phyloP scores from a whole-genome alignment of 2,329 filamentous ascomycete genomes.

The Cordyceps sp. region DNA sequence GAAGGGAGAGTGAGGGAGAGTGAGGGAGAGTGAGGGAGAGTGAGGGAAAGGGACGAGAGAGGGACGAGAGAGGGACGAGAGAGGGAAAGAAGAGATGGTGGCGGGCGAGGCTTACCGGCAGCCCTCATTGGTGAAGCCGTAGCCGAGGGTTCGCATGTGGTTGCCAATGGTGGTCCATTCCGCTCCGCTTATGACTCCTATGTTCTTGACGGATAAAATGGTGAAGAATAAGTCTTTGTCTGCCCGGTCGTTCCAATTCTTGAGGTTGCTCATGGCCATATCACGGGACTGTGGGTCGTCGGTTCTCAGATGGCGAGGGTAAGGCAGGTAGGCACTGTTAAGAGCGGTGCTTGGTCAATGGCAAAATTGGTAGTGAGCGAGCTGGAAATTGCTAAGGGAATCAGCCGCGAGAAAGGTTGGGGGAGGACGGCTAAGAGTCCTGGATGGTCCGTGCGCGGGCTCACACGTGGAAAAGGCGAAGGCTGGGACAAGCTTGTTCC shows the following conservation, averaged over 20 bases:
- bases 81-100: background rate
- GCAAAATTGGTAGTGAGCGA: constrained; percentile 26
- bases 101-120: constrained; percentile 33
- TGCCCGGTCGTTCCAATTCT: constrained; percentile 44
- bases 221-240: constrained; percentile 49
- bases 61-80: background rate
- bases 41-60: too few relatives aligned
- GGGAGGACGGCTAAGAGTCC: constrained; percentile 2
- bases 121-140: constrained; percentile 48
- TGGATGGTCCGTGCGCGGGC: constrained; percentile 13
- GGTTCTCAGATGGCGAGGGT: too few relatives aligned
- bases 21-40: too few relatives aligned
- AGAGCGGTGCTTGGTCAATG: constrained; percentile 15
- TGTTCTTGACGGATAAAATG: constrained; percentile 44
- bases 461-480: background rate
- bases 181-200: constrained; percentile 42
- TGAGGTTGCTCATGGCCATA: constrained; percentile 30
- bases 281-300: too few relatives aligned
- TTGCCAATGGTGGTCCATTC: constrained; percentile 48
- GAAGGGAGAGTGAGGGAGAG: too few relatives aligned
- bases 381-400: constrained; percentile 16
- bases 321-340: constrained; percentile 21
- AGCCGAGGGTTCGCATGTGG: constrained; percentile 40
- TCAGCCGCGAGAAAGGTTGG: constrained; percentile 9
- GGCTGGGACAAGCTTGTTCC: constrained; percentile 5